Conservation (phyloP, 2,329 filamentous ascomycete species). For the Blastomyces gilchristii region DNA sequence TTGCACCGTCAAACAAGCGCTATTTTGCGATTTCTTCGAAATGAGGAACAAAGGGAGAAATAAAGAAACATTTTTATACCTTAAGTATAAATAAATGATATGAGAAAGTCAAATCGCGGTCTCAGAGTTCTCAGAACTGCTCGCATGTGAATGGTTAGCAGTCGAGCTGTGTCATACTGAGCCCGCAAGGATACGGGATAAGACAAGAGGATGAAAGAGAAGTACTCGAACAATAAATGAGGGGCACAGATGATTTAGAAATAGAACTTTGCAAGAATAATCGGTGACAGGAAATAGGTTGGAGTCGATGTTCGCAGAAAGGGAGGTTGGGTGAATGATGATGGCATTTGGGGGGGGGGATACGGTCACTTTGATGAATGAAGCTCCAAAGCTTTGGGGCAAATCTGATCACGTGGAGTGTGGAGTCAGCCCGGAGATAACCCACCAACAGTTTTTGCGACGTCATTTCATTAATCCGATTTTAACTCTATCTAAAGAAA, state of each 20-base stretch:
- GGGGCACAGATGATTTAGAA: background rate
- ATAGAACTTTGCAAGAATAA: background rate
- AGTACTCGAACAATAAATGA: background rate
- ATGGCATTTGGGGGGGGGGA: background rate
- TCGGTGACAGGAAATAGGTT: background rate
- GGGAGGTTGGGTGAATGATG: background rate
- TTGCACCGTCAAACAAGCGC: background rate
- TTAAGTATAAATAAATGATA: conserved; percentile 3
- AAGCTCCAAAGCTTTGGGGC: background rate
- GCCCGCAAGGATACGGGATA: background rate
- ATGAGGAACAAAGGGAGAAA: background rate
- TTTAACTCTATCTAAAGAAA: too few species aligned
- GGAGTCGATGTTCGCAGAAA: background rate
- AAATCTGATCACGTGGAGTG: background rate
- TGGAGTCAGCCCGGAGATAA: too few species aligned
- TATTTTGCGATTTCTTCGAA: background rate
- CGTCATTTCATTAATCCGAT: background rate
- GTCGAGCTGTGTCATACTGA: background rate
- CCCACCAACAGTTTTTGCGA: background rate
- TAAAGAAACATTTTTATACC: conserved; percentile 2
- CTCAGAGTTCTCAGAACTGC: background rate
- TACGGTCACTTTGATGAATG: background rate
- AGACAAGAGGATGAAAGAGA: background rate
- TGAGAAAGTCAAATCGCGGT: background rate
- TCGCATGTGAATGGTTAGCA: background rate